Base-by-base conservation (phyloP, 495 filamentous ascomycete genomes). In the Aspergillus saccharolyticus region DNA sequence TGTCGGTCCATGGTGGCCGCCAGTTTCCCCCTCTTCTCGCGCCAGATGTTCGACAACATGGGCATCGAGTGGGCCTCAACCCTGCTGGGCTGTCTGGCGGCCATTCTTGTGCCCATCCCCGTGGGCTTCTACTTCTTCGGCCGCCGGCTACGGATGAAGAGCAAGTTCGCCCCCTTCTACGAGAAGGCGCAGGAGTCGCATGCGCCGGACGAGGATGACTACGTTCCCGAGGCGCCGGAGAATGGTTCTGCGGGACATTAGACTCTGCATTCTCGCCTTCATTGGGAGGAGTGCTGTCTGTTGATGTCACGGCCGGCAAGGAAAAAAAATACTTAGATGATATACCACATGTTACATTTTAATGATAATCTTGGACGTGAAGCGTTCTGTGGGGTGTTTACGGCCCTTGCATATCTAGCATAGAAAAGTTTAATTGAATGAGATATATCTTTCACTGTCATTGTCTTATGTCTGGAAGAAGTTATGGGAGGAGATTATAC, bases 51-150 rank as follows among this genome's bases (percentile, higher is more conserved):
- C 68, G 70, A 85, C 3, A 82, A 78, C 39, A 79, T 96, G 69
- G 85, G 87, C 42, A 85, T 95, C 47, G 73, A 93, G 56, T 93
- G 85, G 83, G 87, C 89, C 0, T 74, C 83, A 17, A 91, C 89
- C 0, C 70, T 96, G 21, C 80, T 96, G 8, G 90, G 90, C 16
- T 88, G 81, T 60, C 76, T 96, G 14, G 88, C 86, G 16, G 76
- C 78, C 14, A 58, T 75, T 0, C 75, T 94, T 28, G 82, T 91
- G 15, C 90, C 89, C 0, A 89, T 94, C 55, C 90, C 90, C 1
- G 53, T 76, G 9, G 56, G 63, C 4, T 66, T 78, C 42, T 71
- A 74, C 17, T 66, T 71, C 52, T 78, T 69, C 47, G 76, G 76
- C 2, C 67, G 66, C 47, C 61, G 50, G 17, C 20, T 75, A 33